A percentile compares a stretch with the other conserved stretches of the same genome.
phyloP scores from a whole-genome alignment of 2,329 filamentous ascomycete genomes.

The Cercospora canescens region DNA sequence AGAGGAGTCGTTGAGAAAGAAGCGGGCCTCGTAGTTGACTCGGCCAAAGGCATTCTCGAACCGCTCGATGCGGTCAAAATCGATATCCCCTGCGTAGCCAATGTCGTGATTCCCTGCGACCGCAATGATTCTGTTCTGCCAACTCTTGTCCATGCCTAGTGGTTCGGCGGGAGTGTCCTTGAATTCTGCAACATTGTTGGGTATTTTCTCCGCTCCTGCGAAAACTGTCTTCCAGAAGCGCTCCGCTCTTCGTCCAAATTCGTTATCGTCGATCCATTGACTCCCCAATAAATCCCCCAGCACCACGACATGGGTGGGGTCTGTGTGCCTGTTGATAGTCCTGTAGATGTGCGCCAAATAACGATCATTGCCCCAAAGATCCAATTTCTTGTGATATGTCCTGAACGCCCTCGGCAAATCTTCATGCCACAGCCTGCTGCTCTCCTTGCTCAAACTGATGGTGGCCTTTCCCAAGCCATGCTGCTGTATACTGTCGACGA shows the following conservation, averaged over 20 bases:
- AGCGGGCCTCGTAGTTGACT: slow-evolving; percentile 84
- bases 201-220: slow-evolving; percentile 27
- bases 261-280: slow-evolving; percentile 86
- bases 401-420: slow-evolving; percentile 69
- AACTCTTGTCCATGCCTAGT: slow-evolving; percentile 53
- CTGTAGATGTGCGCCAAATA: slow-evolving; percentile 94
- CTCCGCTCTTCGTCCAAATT: slow-evolving; percentile 71
- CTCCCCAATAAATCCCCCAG: slow-evolving; percentile 90
- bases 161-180: slow-evolving; percentile 37
- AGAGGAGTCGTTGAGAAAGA: slow-evolving; percentile 49
- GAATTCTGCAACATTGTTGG: slow-evolving; percentile 33
- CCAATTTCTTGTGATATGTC: slow-evolving; percentile 74
- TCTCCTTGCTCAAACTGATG: slow-evolving; percentile 19
- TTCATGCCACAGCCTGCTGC: slow-evolving; percentile 36
- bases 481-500: slow-evolving; percentile 17
- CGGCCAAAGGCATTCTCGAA: slow-evolving; percentile 86
- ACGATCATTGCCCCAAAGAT: slow-evolving; percentile 90
- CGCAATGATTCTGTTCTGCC: slow-evolving; percentile 80
- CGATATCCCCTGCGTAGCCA: slow-evolving; percentile 91
- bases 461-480: slow-evolving; percentile 9
- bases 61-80: slow-evolving; percentile 68
- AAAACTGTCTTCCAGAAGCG: slow-evolving; percentile 33
- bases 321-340: slow-evolving; percentile 77
- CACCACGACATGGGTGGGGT: slow-evolving; percentile 83
- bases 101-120: slow-evolving; percentile 95